A percentile compares a stretch with the other conserved stretches of the same genome.
These are phyloP conservation scores for Dendryphion nanum DNA, from an alignment of 2,329 filamentous ascomycete genomes.

Conservation along the genomic window DNA sequence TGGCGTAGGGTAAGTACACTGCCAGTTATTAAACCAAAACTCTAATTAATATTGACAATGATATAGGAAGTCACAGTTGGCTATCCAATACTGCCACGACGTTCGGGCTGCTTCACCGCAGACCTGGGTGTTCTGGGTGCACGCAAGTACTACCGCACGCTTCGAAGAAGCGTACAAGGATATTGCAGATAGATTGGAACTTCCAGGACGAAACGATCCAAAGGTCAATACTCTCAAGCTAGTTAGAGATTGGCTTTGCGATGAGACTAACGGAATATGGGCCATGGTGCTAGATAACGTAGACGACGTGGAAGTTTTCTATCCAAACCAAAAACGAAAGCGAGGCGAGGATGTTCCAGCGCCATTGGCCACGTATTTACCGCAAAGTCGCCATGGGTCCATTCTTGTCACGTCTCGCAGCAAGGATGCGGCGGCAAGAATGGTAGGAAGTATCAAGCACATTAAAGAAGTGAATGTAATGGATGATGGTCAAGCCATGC, in stretches of 20 bases:
- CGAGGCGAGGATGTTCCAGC: too few species aligned
- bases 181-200: conserved; percentile 20
- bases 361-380: background rate
- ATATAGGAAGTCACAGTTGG: conserved; percentile 13
- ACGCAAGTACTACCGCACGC: conserved; percentile 16
- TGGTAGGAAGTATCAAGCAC: background rate
- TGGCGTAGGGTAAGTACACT: conserved; percentile 1
- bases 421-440: background rate
- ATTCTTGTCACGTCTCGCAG: background rate
- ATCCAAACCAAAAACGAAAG: too few species aligned
- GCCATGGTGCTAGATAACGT: conserved; percentile 32
- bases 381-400: background rate
- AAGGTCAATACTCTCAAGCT: conserved; percentile 20
- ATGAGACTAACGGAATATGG: conserved; percentile 21
- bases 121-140: conserved; percentile 29
- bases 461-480: background rate
- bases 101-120: conserved; percentile 14
- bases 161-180: conserved; percentile 22
- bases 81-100: conserved; percentile 22
- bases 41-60: background rate
- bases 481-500: background rate
- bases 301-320: conserved; percentile 14
- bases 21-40: background rate
- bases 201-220: conserved; percentile 21
- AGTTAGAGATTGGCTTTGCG: conserved; percentile 21